These are phyloP conservation scores for Plectranthus barbatus DNA, from an alignment of 257 asterid species.

Conservation along the genomic window DNA sequence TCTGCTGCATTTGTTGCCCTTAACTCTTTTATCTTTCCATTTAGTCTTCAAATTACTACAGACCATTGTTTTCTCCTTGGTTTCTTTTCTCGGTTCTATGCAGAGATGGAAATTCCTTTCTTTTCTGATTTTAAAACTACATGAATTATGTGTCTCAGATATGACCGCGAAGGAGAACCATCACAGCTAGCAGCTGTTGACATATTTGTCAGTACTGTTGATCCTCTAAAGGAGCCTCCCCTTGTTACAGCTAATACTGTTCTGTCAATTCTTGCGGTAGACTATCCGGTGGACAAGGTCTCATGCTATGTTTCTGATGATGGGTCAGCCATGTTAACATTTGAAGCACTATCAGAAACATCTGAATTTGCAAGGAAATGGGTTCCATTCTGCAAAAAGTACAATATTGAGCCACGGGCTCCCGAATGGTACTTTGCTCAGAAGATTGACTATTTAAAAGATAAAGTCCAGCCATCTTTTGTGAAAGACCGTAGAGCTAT, in stretches of 20 bases:
- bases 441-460: conserved; percentile 86
- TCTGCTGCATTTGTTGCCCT: not conserved
- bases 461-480: conserved; percentile 85
- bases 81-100: not conserved
- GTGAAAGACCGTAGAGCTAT: conserved; percentile 96
- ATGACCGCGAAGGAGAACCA: conserved; percentile 96
- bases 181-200: conserved; percentile 99
- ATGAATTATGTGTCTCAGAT: conserved; percentile 40
- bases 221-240: conserved; percentile 96
- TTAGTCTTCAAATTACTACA: not conserved
- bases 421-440: conserved; percentile 94
- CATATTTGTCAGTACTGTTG: conserved; percentile 98
- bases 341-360: conserved; percentile 89
- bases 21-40: not conserved
- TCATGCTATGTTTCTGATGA: conserved; percentile 97
- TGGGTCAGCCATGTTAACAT: conserved; percentile 91
- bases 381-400: conserved; percentile 94
- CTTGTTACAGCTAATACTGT: conserved; percentile 96
- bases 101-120: not conserved
- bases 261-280: conserved; percentile 85
- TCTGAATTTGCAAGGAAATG: conserved; percentile 89
- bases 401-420: conserved; percentile 89
- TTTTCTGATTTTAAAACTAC: not conserved
- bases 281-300: conserved; percentile 95
- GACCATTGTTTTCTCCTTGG: not conserved